Evolutionary conservation across 2,329 filamentous ascomycete species (phyloP).

Genomic region (Penicillium freii): DNA sequence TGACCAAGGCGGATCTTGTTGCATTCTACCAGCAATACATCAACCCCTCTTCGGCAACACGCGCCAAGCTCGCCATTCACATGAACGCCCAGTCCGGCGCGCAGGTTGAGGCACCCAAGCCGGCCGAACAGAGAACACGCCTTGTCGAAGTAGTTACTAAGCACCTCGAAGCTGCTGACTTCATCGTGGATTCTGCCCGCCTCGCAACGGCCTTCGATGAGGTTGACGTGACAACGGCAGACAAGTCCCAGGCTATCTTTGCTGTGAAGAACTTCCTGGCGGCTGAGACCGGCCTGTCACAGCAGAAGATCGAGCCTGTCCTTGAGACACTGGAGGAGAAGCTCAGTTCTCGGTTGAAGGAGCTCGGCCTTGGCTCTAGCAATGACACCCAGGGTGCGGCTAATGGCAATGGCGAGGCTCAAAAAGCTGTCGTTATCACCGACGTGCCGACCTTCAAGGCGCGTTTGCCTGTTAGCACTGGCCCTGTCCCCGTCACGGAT

Average conservation of each 20-base stretch:
- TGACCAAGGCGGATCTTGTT: conserved; percentile 77
- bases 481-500: conserved; percentile 69
- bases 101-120: conserved; percentile 29
- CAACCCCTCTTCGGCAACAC: conserved; percentile 65
- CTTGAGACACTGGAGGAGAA: conserved; percentile 52
- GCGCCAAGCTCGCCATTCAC: conserved; percentile 84
- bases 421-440: conserved; percentile 61
- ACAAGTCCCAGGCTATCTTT: conserved; percentile 52
- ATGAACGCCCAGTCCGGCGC: conserved; percentile 69
- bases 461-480: conserved; percentile 67
- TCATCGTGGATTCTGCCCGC: conserved; percentile 43
- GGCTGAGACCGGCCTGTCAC: conserved; percentile 49
- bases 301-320: conserved; percentile 51
- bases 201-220: conserved; percentile 47
- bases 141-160: conserved; percentile 46
- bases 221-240: conserved; percentile 46
- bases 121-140: conserved; percentile 47
- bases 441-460: conserved; percentile 82
- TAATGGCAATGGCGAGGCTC: neutral
- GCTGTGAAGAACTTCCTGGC: conserved; percentile 53
- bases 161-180: conserved; percentile 49
- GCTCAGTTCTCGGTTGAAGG: conserved; percentile 46
- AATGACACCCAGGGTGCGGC: neutral
- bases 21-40: conserved; percentile 77
- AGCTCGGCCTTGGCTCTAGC: conserved; percentile 39